A percentile compares a stretch with the other conserved stretches of the same genome.
Conservation (phyloP, 805 yeast genomes). For the Limtongia smithiae region DNA sequence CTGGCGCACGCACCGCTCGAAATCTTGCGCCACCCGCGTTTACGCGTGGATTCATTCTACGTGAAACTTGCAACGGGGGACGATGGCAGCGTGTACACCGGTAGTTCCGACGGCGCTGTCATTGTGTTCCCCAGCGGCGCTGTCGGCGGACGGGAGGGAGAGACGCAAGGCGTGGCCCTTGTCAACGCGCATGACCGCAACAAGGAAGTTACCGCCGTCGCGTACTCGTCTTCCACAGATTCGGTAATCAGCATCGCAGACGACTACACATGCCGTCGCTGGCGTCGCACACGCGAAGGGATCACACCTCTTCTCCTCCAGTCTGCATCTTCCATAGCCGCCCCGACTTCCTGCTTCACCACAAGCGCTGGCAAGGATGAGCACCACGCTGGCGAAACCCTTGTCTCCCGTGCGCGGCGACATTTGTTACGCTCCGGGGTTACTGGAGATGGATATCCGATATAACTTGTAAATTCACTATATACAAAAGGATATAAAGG, state of each 20-base stretch:
- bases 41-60: constrained; percentile 16
- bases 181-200: constrained; percentile 15
- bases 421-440: too few species aligned
- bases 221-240: constrained; percentile 16
- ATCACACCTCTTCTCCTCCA: too few species aligned
- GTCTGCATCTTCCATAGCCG: too few species aligned
- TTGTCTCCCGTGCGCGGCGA: too few species aligned
- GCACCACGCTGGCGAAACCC: too few species aligned
- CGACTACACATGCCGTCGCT: constrained; percentile 18
- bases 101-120: constrained; percentile 13
- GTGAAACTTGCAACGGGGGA: constrained; percentile 12
- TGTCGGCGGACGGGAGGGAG: neutral
- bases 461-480: too few species aligned
- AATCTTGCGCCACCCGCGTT: constrained; percentile 10
- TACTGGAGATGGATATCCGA: too few species aligned
- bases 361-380: too few species aligned
- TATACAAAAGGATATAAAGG: too few species aligned
- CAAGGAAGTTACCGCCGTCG: constrained; percentile 15
- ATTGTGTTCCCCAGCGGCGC: constrained; percentile 11
- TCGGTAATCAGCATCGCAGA: constrained; percentile 16
- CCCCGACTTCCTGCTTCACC: too few species aligned
- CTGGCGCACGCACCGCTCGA: constrained; percentile 12
- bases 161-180: constrained; percentile 6
- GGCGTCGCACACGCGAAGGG: too few species aligned
- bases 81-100: constrained; percentile 18